Evolutionary conservation across 1,284 basidiomycete genomes (phyloP), one percentile per base, ranked within the genome.

Genomic region (Ustilago cynodontis): DNA sequence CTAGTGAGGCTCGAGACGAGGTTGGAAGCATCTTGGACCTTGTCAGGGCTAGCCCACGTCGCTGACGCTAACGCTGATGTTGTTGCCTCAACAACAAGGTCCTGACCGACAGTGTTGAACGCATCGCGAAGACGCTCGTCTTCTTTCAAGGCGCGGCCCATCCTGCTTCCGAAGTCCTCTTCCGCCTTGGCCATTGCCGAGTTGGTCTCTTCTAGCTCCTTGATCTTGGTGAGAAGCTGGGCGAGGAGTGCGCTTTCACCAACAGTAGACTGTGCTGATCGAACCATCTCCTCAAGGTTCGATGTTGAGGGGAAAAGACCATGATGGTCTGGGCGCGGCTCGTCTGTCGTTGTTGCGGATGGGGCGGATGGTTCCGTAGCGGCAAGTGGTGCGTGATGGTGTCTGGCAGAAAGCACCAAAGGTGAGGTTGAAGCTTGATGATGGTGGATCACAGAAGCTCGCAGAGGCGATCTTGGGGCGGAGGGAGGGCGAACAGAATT

Each of bases 151-250:
- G 78, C 79, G 6, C 71, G 58, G 3, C 80, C 82, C 37, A 82
- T 63, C 6, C 75, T 61, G 28, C 79, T 77, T 55, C 80, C 79
- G 50, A 80, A 76, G 49, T 81, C 80, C 26, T 66, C 65, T 28
- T 75, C 78, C 6, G 67, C 73, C 41, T 59, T 64, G 7, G 76
- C 70, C 64, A 83, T 79, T 18, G 69, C 75, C 0, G 60, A 45
- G 51, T 83, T 83, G 4, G 79, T 79, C 54, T 82, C 79, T 57
- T 82, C 81, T 8, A 83, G 65, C 59, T 83, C 82, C 22, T 71
- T 71, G 62, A 83, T 75, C 64, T 83, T 83, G 63, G 75, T 69
- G 14, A 83, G 61, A 5, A 83, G 62, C 39, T 79, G 82, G 1
- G 72, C 66, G 0, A 83, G 59, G 2, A 83, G 56, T 22, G 75